Evolutionary conservation across 2,329 filamentous ascomycete genomes (phyloP).

Genomic region (Phyllosticta capitalensis): DNA sequence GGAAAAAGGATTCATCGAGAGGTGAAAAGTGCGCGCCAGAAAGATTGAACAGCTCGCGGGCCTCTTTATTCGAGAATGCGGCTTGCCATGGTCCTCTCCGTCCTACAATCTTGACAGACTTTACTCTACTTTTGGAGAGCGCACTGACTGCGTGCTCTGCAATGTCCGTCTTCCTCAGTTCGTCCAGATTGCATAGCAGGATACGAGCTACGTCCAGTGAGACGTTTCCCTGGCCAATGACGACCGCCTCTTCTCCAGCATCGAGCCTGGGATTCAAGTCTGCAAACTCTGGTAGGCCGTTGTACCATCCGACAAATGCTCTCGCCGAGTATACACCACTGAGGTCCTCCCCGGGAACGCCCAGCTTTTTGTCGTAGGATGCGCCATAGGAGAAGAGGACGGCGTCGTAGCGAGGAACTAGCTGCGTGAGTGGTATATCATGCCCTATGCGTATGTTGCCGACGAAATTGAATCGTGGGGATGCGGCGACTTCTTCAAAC

Average conservation of each 20-base stretch:
- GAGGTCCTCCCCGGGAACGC: conserved; percentile 70
- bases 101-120: conserved; percentile 76
- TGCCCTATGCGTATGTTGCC: conserved; percentile 78
- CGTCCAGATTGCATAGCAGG: conserved; percentile 65
- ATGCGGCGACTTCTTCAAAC: conserved; percentile 78
- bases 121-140: conserved; percentile 63
- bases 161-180: conserved; percentile 76
- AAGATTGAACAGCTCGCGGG: conserved; percentile 77
- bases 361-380: conserved; percentile 68
- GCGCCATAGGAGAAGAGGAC: conserved; percentile 91
- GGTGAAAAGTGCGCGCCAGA: conserved; percentile 61
- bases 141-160: conserved; percentile 70
- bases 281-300: conserved; percentile 78
- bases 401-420: conserved; percentile 81
- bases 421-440: conserved; percentile 53
- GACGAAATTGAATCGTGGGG: conserved; percentile 76
- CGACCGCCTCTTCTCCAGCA: conserved; percentile 68
- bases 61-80: conserved; percentile 90
- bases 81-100: conserved; percentile 75
- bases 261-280: conserved; percentile 63
- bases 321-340: conserved; percentile 77
- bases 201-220: conserved; percentile 89
- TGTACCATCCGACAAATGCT: conserved; percentile 97
- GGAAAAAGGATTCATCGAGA: conserved; percentile 57
- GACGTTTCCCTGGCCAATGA: conserved; percentile 94